phyloP scores from a whole-genome alignment of 1,284 basidiomycete genomes.

The Ustilago shanxiensis region DNA sequence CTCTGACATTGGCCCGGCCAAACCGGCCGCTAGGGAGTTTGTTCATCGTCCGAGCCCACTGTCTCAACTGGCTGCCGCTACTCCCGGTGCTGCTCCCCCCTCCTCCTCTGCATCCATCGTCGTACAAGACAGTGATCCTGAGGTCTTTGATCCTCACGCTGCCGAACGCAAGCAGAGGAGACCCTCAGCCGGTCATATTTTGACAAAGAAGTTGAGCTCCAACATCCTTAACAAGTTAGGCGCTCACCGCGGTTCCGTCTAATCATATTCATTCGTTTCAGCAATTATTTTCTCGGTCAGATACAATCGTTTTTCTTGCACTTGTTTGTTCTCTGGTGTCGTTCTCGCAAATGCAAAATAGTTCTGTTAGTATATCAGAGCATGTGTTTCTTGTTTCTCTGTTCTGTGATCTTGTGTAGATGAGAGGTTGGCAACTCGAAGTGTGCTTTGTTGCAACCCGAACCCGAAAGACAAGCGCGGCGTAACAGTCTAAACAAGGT shows the following conservation, averaged over 20 bases:
- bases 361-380: not conserved
- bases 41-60: constrained; percentile 39
- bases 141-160: not conserved
- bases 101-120: not conserved
- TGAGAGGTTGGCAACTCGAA: not conserved
- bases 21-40: constrained; percentile 31
- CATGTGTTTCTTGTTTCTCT: no score
- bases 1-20: constrained; percentile 16
- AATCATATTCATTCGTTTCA: constrained; percentile 3
- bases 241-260: constrained; percentile 32
- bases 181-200: constrained; percentile 31
- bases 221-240: constrained; percentile 38
- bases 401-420: no score
- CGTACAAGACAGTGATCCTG: not conserved
- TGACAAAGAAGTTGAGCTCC: constrained; percentile 45
- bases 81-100: not conserved
- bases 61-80: constrained; percentile 33
- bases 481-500: constrained; percentile 10
- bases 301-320: constrained; percentile 4
- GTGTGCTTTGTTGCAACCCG: no score
- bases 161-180: constrained; percentile 13
- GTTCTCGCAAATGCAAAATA: not conserved
- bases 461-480: no score
- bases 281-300: not conserved
- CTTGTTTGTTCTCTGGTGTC: not conserved